phyloP scores from a whole-genome alignment of 202 grass and related monocot species.

The Bolboschoenoplectus hybrid region DNA sequence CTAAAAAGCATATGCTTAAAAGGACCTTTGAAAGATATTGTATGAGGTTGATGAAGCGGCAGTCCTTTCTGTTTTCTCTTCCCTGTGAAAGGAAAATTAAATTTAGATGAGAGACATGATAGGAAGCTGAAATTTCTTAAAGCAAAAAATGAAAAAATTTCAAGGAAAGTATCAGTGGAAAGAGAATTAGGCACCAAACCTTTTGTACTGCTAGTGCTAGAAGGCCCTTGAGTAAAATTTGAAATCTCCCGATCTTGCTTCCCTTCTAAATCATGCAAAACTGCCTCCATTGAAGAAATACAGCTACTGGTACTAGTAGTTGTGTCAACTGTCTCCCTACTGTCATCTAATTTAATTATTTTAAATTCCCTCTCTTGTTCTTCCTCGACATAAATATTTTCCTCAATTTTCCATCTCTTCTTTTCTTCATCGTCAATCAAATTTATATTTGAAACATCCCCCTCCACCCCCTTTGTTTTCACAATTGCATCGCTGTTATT shows the following conservation, averaged over 20 bases:
- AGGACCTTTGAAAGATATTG: conserved; percentile 60
- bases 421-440: conserved; percentile 2
- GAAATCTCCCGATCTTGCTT: background rate
- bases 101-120: conserved; percentile 24
- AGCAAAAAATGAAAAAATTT: background rate
- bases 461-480: background rate
- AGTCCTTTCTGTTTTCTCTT: conserved; percentile 48
- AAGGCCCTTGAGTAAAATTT: background rate
- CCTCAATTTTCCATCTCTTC: background rate
- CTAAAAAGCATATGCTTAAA: conserved; percentile 55
- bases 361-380: background rate
- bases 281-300: conserved; percentile 23
- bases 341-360: conserved; percentile 32
- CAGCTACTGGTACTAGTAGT: conserved; percentile 15
- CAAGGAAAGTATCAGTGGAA: background rate
- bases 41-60: conserved; percentile 38
- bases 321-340: background rate
- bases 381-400: conserved; percentile 8
- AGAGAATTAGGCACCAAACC: background rate
- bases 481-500: conserved; percentile 25
- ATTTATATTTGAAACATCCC: background rate
- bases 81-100: conserved; percentile 48
- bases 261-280: conserved; percentile 36
- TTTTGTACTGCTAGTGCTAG: background rate
- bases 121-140: conserved; percentile 19